Base-by-base conservation (phyloP, 805 yeast genomes). In the Nakazawaea siamensis region DNA sequence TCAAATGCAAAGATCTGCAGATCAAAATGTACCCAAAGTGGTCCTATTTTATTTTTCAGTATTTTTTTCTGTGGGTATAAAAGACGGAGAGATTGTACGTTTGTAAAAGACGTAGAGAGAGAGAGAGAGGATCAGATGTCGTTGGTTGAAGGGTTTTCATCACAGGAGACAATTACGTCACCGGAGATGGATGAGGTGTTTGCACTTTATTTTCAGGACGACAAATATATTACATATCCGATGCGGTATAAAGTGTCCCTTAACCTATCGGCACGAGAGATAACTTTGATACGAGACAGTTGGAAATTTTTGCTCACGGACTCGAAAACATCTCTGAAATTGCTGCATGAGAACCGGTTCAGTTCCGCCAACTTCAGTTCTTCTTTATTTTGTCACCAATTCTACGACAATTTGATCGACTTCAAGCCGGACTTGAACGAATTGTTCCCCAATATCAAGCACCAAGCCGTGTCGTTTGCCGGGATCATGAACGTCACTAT, bases 401-500 rank as follows among this genome's bases (percentile, higher is more conserved):
- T 84, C 50, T 84, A 83, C 56, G 70, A 76, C 34, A 84, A 82
- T 49, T 56, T 84, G 34, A 58, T 83, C 25, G 54, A 71, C 0
- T 70, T 73, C 69, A 73, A 70, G 44, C 76, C 84, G 0, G 60
- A 59, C 11, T 61, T 85, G 41, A 85, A 78, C 44, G 64, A 60
- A 26, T 51, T 76, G 49, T 82, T 80, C 52, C 94, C 94, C 0
- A 73, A 83, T 5, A 73, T 83, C 43, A 70, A 70, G 42, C 87
- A 81, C 50, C 94, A 85, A 57, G 86, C 92, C 1, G 71, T 75
- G 12, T 71, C 88, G 6, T 79, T 84, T 60, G 86, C 90, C 0
- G 87, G 88, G 4, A 84, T 84, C 14, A 54, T 85, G 46, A 70
- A 82, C 19, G 66, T 75, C 28, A 81, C 88, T 2, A 73, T 84